Conservation (phyloP, 2,329 filamentous ascomycete genomes). For the Arthrobotrys megalospora region DNA sequence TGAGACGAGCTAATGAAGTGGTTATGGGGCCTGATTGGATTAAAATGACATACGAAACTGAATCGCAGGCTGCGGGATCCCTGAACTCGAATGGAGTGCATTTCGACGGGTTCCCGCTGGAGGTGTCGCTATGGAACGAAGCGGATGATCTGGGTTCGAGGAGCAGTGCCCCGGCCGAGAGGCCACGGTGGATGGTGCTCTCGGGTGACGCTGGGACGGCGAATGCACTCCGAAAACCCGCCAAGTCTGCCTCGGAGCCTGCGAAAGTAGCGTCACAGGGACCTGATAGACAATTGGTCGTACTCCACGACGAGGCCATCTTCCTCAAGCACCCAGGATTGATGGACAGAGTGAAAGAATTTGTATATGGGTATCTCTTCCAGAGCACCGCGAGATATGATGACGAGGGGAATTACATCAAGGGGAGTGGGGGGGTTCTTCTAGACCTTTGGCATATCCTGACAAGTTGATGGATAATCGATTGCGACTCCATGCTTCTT, state of each 20-base stretch:
- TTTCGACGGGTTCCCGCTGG: slow-evolving; percentile 52
- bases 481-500: not conserved
- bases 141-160: slow-evolving; percentile 40
- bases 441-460: slow-evolving; percentile 53
- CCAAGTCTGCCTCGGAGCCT: slow-evolving; percentile 31
- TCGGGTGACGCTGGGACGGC: slow-evolving; percentile 27
- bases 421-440: slow-evolving; percentile 49
- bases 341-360: slow-evolving; percentile 43
- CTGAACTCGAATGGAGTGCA: slow-evolving; percentile 51
- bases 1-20: slow-evolving; percentile 52
- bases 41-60: slow-evolving; percentile 57
- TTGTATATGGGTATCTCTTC: slow-evolving; percentile 54
- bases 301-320: slow-evolving; percentile 56
- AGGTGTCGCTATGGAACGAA: slow-evolving; percentile 47
- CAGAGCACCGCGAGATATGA: slow-evolving; percentile 57
- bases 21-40: slow-evolving; percentile 59
- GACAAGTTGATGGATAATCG: slow-evolving; percentile 24
- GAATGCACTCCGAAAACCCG: slow-evolving; percentile 6
- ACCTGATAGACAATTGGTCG: slow-evolving; percentile 44
- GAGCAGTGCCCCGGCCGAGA: slow-evolving; percentile 25
- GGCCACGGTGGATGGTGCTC: slow-evolving; percentile 53
- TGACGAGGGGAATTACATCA: slow-evolving; percentile 55
- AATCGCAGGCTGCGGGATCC: slow-evolving; percentile 40
- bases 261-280: slow-evolving; percentile 18
- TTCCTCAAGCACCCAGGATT: slow-evolving; percentile 54